Evolutionary conservation across 202 grass and related monocot species (phyloP), one percentile per base, ranked within the genome.

Genomic region (Alloteropsis angusta): DNA sequence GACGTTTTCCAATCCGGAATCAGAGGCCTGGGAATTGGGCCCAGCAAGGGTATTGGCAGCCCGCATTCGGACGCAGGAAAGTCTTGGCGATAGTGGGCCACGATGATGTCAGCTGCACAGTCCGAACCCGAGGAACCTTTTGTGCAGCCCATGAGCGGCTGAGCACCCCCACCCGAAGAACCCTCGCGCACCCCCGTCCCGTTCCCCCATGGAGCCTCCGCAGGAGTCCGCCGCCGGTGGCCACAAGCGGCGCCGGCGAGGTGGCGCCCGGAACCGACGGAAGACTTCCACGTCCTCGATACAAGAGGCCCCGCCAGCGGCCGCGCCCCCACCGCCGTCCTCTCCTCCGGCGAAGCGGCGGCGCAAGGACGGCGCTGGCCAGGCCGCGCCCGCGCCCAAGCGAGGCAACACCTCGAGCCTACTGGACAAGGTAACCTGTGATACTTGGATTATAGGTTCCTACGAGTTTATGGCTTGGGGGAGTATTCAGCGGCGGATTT

Each of bases 351-450:
- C 57, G 60, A 90, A 90, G 77, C 77, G 83, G 70, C 81, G 21
- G 50, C 82, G 82, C 66, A 66, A 81, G 78, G 72, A 21, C 52
- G 44, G 62, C 43, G 21, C 14, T 16, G 35, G 68, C 44, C 68
- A 67, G 60, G 52, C 15, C 18, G 64, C 34, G 0, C 28, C 77
- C 62, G 0, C 30, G 45, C 42, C 80, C 38, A 87, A 87, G 65
- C 62, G 72, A 39, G 74, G 59, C 54, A 87, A 72, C 25, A 71
- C 80, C 75, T 54, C 82, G 48, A 86, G 59, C 60, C 84, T 90
- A 34, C 88, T 93, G 0, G 91, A 93, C 6, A 90, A 93, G 85
- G 91, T 93, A 86, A 70, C 36, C 19, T 12, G 0, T n/a, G n/a
- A 57, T 48, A 26, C 47, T 9, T 53, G n/a, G 56, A 15, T 35